These are phyloP conservation scores for Trametes coccinea DNA, from an alignment of 768 basidiomycete species.

Conservation along the genomic window DNA sequence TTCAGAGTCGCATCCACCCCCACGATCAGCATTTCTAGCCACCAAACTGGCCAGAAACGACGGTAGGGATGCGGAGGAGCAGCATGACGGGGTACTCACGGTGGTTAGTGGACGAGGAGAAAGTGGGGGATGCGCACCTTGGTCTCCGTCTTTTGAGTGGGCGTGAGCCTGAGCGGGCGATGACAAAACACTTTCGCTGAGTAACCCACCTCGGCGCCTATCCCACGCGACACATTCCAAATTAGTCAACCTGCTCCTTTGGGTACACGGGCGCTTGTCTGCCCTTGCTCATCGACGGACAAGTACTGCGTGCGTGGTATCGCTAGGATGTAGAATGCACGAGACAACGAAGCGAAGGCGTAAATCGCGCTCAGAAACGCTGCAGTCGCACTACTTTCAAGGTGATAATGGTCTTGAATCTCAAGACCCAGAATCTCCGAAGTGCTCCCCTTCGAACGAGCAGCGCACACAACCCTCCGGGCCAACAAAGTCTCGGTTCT, in stretches of 20 bases:
- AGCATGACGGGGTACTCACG: slow-evolving; percentile 21
- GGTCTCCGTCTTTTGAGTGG: slow-evolving; percentile 24
- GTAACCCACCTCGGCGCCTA: slow-evolving; percentile 16
- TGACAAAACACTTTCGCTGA: slow-evolving; percentile 26
- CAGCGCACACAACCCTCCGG: not conserved
- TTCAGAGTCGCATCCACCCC: slow-evolving; percentile 26
- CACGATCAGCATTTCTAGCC: slow-evolving; percentile 9
- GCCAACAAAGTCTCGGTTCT: slow-evolving; percentile 1
- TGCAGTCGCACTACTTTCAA: too few relatives aligned
- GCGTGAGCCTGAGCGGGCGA: slow-evolving; percentile 10
- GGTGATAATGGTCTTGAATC: too few relatives aligned
- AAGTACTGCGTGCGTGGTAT: too few relatives aligned
- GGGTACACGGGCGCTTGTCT: not conserved
- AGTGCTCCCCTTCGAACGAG: too few relatives aligned
- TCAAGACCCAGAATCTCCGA: too few relatives aligned
- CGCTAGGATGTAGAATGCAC: too few relatives aligned
- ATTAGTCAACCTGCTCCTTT: not conserved
- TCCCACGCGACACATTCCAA: slow-evolving; percentile 2
- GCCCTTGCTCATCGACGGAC: too few relatives aligned
- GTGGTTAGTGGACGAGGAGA: slow-evolving; percentile 15
- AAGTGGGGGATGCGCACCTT: slow-evolving; percentile 12
- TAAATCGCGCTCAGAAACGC: too few relatives aligned
- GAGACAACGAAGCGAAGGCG: too few relatives aligned
- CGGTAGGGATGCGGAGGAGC: slow-evolving; percentile 9
- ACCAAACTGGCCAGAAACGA: slow-evolving; percentile 9